Percentiles rank a stretch among this genome's conserved stretches.
Conservation (phyloP, 805 yeast genomes). For the Candida wancherniae region DNA sequence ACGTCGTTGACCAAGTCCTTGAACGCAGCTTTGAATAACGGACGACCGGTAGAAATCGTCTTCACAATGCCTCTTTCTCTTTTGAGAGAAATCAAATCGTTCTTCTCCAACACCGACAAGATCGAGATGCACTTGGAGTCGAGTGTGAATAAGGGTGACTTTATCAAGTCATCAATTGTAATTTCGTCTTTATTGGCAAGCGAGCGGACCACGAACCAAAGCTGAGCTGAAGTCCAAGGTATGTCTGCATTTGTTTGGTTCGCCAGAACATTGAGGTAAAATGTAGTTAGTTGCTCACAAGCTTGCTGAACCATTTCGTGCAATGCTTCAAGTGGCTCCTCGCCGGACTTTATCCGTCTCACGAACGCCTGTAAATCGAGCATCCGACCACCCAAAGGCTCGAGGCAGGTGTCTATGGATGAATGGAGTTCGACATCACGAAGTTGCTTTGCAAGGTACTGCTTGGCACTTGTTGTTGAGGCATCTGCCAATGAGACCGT, state of each 20-base stretch:
- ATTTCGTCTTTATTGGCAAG: constrained; percentile 49
- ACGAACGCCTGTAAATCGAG: constrained; percentile 86
- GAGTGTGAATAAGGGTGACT: constrained; percentile 56
- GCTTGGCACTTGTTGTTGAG: constrained; percentile 58
- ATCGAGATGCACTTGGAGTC: constrained; percentile 43
- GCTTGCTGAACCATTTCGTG: constrained; percentile 79
- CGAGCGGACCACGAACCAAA: constrained; percentile 74
- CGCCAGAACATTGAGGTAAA: constrained; percentile 42
- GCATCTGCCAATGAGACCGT: constrained; percentile 78
- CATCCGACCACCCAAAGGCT: constrained; percentile 92
- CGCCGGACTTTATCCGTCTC: constrained; percentile 86
- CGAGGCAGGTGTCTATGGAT: constrained; percentile 51
- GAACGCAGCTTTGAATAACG: constrained; percentile 80
- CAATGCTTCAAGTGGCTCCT: constrained; percentile 69
- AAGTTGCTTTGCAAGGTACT: constrained; percentile 60
- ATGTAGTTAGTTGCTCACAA: constrained; percentile 81
- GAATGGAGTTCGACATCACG: constrained; percentile 21
- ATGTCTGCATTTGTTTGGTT: constrained; percentile 27
- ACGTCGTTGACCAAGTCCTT: constrained; percentile 54
- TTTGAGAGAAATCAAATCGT: constrained; percentile 67
- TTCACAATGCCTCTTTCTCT: constrained; percentile 72
- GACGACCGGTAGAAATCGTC: constrained; percentile 73
- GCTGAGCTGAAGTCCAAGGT: constrained; percentile 72
- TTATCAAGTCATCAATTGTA: constrained; percentile 47
- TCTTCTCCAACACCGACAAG: constrained; percentile 68